These are phyloP conservation scores for Cryptococcus sp. DNA, from an alignment of 1,284 basidiomycete species.

Conservation along the genomic window DNA sequence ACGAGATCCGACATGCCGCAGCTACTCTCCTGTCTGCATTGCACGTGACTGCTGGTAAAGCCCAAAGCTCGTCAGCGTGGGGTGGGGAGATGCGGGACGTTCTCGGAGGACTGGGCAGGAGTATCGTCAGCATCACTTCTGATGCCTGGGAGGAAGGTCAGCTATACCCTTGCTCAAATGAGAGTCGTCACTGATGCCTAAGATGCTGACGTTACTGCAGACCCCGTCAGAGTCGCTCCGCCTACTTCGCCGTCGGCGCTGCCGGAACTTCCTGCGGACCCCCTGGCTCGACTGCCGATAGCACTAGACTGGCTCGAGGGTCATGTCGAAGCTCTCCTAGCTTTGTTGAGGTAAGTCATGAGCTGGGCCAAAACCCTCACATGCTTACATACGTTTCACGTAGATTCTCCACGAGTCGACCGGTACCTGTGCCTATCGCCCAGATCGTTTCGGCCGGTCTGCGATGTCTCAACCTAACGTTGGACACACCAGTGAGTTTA, in stretches of 20 bases:
- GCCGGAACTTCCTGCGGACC: constrained; percentile 34
- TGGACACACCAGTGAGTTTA: constrained; percentile 59
- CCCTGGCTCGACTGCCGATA: constrained; percentile 20
- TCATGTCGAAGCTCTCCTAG: constrained; percentile 32
- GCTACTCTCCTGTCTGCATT: constrained; percentile 36
- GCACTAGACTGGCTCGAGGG: constrained; percentile 37
- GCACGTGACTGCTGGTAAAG: constrained; percentile 46
- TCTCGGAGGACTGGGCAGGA: constrained; percentile 34
- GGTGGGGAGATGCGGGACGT: constrained; percentile 36
- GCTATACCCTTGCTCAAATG: neutral
- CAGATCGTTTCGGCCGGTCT: constrained; percentile 48
- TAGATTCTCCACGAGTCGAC: constrained; percentile 64
- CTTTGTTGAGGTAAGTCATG: constrained; percentile 30
- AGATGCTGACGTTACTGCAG: constrained; percentile 5
- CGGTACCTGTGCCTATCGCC: constrained; percentile 73
- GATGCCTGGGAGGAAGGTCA: constrained; percentile 46
- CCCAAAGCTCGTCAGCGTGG: constrained; percentile 41
- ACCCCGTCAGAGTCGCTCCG: constrained; percentile 12
- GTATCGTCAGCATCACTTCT: constrained; percentile 25
- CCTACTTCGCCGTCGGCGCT: constrained; percentile 13
- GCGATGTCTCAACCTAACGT: constrained; percentile 59
- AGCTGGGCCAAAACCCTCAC: neutral
- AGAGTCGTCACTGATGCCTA: neutral
- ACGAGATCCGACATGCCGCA: constrained; percentile 21
- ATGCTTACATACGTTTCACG: neutral